A percentile compares a stretch with the other conserved stretches of the same genome.
These are phyloP conservation scores for Lichtheimia ornata DNA, from an alignment of 371 early-diverging fungal genomes.

Conservation along the genomic window DNA sequence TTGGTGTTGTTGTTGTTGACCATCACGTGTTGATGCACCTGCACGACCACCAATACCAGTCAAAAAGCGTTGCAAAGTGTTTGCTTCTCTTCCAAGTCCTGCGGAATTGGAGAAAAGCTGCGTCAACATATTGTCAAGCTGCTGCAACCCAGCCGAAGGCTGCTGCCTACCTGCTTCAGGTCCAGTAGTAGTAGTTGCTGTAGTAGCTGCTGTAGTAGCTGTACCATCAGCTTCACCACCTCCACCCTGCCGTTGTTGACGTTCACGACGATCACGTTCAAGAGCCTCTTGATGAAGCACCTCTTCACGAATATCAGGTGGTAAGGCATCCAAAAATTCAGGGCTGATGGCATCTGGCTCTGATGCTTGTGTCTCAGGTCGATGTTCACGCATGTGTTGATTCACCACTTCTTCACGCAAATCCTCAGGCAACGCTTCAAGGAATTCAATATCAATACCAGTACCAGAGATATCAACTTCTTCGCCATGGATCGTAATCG, in stretches of 20 bases:
- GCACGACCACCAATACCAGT: not conserved
- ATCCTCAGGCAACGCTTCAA: constrained; percentile 96
- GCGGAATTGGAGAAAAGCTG: constrained; percentile 7
- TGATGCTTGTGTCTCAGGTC: constrained; percentile 28
- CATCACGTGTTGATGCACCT: not conserved
- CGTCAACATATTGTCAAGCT: constrained; percentile 4
- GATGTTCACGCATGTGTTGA: constrained; percentile 51
- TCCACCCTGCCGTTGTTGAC: constrained; percentile 34
- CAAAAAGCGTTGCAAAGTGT: constrained; percentile 15
- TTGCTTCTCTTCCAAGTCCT: constrained; percentile 7
- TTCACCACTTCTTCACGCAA: constrained; percentile 90
- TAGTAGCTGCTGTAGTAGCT: not conserved
- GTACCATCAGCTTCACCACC: constrained; percentile 4
- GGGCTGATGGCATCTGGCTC: constrained; percentile 59
- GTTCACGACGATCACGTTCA: constrained; percentile 54
- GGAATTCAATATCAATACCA: constrained; percentile 93
- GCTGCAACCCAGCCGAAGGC: too few relatives aligned
- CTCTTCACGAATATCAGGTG: constrained; percentile 81
- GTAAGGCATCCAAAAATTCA: constrained; percentile 82
- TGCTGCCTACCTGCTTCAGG: too few relatives aligned
- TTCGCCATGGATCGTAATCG: constrained; percentile 53
- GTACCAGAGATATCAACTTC: constrained; percentile 89
- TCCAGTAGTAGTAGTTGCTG: too few relatives aligned
- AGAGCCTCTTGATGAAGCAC: constrained; percentile 69
- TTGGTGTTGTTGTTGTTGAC: not conserved